phyloP scores from a whole-genome alignment of 345 rosid species.

The Sonneratia caseolaris region DNA sequence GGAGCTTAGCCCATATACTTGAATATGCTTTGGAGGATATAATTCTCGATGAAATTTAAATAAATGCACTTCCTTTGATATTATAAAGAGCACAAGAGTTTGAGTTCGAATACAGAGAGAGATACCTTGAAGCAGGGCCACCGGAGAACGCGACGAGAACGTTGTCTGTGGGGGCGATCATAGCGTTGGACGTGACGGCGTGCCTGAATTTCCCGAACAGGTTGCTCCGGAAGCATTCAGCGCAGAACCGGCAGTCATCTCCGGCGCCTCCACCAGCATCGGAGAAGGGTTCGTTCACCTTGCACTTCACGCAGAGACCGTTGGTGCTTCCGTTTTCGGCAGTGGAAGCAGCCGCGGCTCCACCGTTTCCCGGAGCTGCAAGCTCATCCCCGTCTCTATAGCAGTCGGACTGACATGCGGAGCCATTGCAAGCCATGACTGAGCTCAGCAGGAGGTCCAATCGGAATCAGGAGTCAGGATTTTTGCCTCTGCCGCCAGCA shows the following conservation, averaged over 20 bases:
- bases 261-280: constrained; percentile 17
- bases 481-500: constrained; percentile 2
- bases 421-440: constrained; percentile 60
- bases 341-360: neutral
- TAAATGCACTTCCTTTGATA: neutral
- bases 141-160: constrained; percentile 95
- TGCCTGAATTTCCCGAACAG: constrained; percentile 78
- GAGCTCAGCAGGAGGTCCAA: neutral
- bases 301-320: constrained; percentile 65
- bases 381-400: constrained; percentile 24
- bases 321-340: neutral
- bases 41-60: neutral
- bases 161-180: constrained; percentile 83
- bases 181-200: constrained; percentile 68
- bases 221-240: constrained; percentile 66
- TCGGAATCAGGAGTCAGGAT: constrained; percentile 7
- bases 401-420: constrained; percentile 54
- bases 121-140: constrained; percentile 73
- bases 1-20: neutral
- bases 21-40: neutral
- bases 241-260: constrained; percentile 48
- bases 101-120: neutral
- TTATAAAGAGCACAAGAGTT: neutral
- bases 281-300: constrained; percentile 38
- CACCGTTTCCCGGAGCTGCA: neutral